Evolutionary conservation across 2,329 filamentous ascomycete genomes (phyloP).

Genomic region (Fusarium poae): DNA sequence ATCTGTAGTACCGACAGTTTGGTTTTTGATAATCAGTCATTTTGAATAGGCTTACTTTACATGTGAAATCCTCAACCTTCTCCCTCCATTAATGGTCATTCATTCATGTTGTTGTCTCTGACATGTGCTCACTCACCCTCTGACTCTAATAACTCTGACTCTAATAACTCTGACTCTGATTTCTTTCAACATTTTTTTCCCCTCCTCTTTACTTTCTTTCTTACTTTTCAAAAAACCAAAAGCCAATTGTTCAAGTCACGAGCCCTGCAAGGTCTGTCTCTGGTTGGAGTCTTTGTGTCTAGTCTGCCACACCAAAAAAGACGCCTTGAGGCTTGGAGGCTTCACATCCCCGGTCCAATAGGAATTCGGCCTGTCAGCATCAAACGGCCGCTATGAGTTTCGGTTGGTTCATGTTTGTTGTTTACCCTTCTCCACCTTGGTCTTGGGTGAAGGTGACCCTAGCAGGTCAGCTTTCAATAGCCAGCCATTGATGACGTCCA

Average conservation of each 20-base stretch:
- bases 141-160: neutral
- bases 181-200: neutral
- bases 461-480: slow-evolving; percentile 7
- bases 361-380: slow-evolving; percentile 21
- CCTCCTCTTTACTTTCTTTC: slow-evolving; percentile 1
- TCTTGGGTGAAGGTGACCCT: slow-evolving; percentile 11
- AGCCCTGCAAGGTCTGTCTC: slow-evolving; percentile 34
- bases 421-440: slow-evolving; percentile 2
- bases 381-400: slow-evolving; percentile 27
- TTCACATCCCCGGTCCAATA: slow-evolving; percentile 29
- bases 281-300: slow-evolving; percentile 8
- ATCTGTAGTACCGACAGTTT: slow-evolving; percentile 6
- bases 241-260: slow-evolving; percentile 36
- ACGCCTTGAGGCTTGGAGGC: slow-evolving; percentile 7
- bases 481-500: slow-evolving; percentile 32
- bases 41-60: neutral
- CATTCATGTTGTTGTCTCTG: slow-evolving; percentile 14
- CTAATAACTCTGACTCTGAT: slow-evolving; percentile 1
- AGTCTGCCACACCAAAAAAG: slow-evolving; percentile 30
- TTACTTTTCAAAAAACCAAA: slow-evolving; percentile 3
- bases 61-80: slow-evolving; percentile 9
- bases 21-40: neutral
- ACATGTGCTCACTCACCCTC: slow-evolving; percentile 16
- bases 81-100: neutral
- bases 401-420: slow-evolving; percentile 21